Percentiles rank a stretch among this genome's conserved stretches.
These are phyloP conservation scores for Balansia obtecta DNA, from an alignment of 2,329 filamentous ascomycete species.

Conservation along the genomic window DNA sequence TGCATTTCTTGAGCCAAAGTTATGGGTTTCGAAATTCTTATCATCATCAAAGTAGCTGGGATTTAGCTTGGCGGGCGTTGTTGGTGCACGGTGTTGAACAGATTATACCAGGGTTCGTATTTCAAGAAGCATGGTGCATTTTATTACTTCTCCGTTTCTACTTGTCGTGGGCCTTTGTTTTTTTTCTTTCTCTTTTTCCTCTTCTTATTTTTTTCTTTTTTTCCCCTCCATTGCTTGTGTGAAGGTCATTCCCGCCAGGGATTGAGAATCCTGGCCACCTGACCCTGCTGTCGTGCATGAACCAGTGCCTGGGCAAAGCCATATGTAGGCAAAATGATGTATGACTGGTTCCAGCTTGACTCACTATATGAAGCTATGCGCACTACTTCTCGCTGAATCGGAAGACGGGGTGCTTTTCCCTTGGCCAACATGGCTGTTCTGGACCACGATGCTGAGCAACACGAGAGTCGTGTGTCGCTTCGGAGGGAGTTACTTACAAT, in stretches of 20 bases:
- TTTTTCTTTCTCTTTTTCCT: background rate
- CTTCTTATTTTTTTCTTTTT: background rate
- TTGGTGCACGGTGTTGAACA: conserved; percentile 19
- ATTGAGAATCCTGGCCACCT: background rate
- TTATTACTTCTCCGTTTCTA: background rate
- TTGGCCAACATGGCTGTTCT: background rate
- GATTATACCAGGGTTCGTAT: conserved; percentile 18
- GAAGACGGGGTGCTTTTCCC: background rate
- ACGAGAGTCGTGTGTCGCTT: too few relatives aligned
- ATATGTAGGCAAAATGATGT: too few relatives aligned
- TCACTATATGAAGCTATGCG: background rate
- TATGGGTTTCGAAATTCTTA: background rate
- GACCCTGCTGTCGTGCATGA: too few relatives aligned
- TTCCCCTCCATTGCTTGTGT: background rate
- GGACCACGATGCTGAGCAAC: background rate
- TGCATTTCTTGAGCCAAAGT: background rate
- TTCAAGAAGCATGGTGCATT: conserved; percentile 7
- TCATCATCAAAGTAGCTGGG: background rate
- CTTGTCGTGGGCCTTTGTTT: background rate
- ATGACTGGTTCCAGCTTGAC: background rate
- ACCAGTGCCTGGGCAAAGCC: too few relatives aligned
- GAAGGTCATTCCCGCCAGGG: too few relatives aligned
- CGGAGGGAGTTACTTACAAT: too few relatives aligned
- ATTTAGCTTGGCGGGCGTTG: conserved; percentile 16
- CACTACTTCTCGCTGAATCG: background rate